Conservation (phyloP, 2,329 filamentous ascomycete genomes). For the Penicillium rolfsii region DNA sequence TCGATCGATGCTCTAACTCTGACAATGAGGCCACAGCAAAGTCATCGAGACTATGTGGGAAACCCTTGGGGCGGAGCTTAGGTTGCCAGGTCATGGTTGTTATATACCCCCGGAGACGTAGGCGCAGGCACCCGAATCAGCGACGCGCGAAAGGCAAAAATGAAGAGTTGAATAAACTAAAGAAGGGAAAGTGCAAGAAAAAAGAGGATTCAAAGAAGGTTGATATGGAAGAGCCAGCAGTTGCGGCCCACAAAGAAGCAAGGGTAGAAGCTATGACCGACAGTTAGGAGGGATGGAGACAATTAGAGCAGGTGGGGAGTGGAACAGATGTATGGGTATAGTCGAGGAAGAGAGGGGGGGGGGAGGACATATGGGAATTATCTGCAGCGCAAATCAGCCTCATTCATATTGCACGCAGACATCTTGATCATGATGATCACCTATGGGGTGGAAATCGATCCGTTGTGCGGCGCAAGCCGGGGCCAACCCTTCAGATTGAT, state of each 20-base stretch:
- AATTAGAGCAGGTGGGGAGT: slow-evolving; percentile 26
- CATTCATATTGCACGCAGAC: background rate
- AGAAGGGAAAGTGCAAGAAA: background rate
- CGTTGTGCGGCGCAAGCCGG: slow-evolving; percentile 16
- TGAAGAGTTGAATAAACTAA: background rate
- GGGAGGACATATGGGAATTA: background rate
- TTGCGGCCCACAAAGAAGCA: slow-evolving; percentile 4
- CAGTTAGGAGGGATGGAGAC: background rate
- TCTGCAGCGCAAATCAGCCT: slow-evolving; percentile 3
- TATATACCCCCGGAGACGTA: background rate
- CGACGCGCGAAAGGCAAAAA: background rate
- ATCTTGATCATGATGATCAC: slow-evolving; percentile 31
- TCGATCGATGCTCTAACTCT: slow-evolving; percentile 35
- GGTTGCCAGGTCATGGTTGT: slow-evolving; percentile 47
- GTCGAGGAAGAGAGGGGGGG: background rate
- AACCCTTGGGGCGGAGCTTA: slow-evolving; percentile 46
- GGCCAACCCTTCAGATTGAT: slow-evolving; percentile 8
- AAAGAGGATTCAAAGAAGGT: slow-evolving; percentile 4
- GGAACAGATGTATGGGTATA: slow-evolving; percentile 14
- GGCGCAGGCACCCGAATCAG: slow-evolving; percentile 7
- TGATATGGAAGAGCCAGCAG: slow-evolving; percentile 8
- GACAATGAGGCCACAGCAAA: slow-evolving; percentile 39
- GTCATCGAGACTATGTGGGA: slow-evolving; percentile 41
- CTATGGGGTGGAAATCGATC: slow-evolving; percentile 4
- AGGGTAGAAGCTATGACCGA: slow-evolving; percentile 12